These are phyloP conservation scores for Saitozyma podzolica DNA, from an alignment of 768 basidiomycete genomes.

Conservation along the genomic window DNA sequence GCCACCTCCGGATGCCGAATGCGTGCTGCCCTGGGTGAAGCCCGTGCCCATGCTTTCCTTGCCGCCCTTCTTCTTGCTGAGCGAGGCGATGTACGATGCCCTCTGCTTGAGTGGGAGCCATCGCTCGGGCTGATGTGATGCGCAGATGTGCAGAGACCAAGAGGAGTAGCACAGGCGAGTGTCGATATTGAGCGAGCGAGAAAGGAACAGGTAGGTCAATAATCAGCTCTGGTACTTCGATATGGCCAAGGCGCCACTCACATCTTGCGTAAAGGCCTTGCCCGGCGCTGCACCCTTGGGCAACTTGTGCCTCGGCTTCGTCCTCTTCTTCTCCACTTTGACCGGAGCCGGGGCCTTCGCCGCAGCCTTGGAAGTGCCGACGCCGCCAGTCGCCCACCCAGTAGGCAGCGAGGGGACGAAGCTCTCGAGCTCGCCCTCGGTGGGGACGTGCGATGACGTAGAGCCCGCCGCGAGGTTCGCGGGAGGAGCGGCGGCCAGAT, in stretches of 20 bases:
- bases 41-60: conserved; percentile 53
- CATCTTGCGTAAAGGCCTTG: conserved; percentile 48
- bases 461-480: conserved; percentile 16
- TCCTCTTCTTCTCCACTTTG: conserved; percentile 15
- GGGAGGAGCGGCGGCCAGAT: conserved; percentile 43
- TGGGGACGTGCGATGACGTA: conserved; percentile 28
- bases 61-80: conserved; percentile 47
- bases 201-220: neutral
- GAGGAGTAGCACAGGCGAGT: neutral
- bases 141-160: neutral
- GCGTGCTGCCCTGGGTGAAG: conserved; percentile 44
- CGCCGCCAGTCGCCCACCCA: conserved; percentile 36
- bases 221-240: neutral
- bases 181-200: neutral
- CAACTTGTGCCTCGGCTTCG: conserved; percentile 45
- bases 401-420: conserved; percentile 49
- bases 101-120: conserved; percentile 51
- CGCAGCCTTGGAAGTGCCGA: conserved; percentile 5
- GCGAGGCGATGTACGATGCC: conserved; percentile 33
- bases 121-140: conserved; percentile 46
- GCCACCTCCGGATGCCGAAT: conserved; percentile 13
- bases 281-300: conserved; percentile 48
- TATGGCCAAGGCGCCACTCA: conserved; percentile 26
- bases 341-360: conserved; percentile 6
- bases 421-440: conserved; percentile 52